Conservation (phyloP, 768 basidiomycete genomes). For the Scleroderma bovista region DNA sequence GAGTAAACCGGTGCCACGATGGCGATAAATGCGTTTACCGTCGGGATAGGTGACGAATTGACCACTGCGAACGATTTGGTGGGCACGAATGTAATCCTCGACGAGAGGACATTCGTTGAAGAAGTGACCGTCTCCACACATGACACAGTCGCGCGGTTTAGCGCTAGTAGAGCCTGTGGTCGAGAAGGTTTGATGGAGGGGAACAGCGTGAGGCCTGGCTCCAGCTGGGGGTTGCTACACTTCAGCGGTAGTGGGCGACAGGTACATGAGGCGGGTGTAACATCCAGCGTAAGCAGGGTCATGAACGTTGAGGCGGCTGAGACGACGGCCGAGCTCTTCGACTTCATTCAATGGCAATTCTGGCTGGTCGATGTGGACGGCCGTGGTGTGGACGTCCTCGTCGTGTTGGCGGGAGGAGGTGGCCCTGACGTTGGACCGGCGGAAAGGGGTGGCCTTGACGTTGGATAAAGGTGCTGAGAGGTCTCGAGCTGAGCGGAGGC, state of each 20-base stretch:
- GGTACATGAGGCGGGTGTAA: neutral
- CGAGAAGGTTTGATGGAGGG: neutral
- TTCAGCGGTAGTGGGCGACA: conserved; percentile 1
- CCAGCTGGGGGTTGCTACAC: no score
- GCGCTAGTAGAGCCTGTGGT: neutral
- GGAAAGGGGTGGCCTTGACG: no score
- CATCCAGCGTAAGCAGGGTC: neutral
- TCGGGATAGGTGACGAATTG: neutral
- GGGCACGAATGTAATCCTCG: neutral
- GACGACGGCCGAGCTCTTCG: neutral
- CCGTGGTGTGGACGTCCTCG: neutral
- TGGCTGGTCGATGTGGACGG: neutral
- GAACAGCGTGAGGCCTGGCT: no score
- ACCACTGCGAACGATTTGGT: neutral
- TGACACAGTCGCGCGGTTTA: neutral
- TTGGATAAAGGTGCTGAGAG: no score
- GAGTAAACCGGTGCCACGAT: neutral
- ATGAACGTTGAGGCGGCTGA: neutral
- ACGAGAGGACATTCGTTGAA: neutral
- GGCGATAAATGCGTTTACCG: neutral
- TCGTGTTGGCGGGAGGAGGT: no score
- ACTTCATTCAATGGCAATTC: neutral
- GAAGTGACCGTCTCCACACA: neutral
- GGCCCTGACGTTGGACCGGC: no score
- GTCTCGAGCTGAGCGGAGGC: neutral